Evolutionary conservation across 164 flowering plant species (phyloP).

Genomic region (Vitis rupestris): DNA sequence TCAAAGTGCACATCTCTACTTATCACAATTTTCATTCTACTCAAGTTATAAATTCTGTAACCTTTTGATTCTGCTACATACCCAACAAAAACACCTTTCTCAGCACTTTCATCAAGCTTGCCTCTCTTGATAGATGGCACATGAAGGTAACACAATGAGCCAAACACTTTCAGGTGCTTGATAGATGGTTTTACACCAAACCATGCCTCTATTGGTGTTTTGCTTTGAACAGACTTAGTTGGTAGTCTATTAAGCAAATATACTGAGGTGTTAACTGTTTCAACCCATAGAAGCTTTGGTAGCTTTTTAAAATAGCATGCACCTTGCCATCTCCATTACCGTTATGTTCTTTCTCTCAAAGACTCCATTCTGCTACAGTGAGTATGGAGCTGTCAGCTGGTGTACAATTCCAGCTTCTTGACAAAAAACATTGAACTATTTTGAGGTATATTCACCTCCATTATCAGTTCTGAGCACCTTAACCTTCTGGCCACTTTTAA

Average conservation of each 20-base stretch:
- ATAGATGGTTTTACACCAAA: neutral
- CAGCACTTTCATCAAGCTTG: neutral
- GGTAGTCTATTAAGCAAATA: neutral
- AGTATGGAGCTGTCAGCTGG: neutral
- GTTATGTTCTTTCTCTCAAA: neutral
- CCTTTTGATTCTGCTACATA: neutral
- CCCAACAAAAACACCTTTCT: neutral
- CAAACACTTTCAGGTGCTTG: conserved; percentile 1
- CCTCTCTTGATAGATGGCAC: neutral
- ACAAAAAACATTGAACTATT: neutral
- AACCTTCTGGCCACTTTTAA: neutral
- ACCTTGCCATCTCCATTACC: conserved; percentile 8
- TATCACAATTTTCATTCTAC: neutral
- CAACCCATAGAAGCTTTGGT: neutral
- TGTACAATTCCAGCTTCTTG: neutral
- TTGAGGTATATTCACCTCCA: neutral
- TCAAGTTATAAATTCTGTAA: neutral
- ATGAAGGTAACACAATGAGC: neutral
- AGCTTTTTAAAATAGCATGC: neutral
- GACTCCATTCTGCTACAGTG: neutral
- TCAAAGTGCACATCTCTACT: conserved; percentile 2
- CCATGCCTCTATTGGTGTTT: conserved; percentile 4
- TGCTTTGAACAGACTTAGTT: neutral
- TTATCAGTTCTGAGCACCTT: conserved; percentile 5
- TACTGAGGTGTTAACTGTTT: neutral